Percentiles rank a stretch among this genome's conserved stretches.
These are phyloP conservation scores for Coniferiporia sulphurascens DNA, from an alignment of 1,284 basidiomycete species.

Conservation along the genomic window DNA sequence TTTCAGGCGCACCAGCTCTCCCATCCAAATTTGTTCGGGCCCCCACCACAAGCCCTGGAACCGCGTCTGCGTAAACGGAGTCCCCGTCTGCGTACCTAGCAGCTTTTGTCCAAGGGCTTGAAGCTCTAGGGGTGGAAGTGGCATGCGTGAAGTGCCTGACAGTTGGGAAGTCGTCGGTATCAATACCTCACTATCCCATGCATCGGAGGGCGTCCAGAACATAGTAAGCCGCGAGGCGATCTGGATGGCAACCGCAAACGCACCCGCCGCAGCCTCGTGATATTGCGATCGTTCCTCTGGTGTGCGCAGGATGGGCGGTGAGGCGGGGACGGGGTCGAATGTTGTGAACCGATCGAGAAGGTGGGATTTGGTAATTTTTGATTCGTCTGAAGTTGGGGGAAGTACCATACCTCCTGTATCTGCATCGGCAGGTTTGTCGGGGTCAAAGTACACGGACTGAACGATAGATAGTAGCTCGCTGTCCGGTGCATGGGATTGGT, in stretches of 20 bases:
- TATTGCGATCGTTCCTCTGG: not conserved
- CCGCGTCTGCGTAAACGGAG: slow-evolving; percentile 38
- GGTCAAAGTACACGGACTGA: slow-evolving; percentile 35
- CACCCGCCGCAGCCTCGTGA: slow-evolving; percentile 42
- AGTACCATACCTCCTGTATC: slow-evolving; percentile 36
- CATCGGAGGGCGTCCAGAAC: slow-evolving; percentile 67
- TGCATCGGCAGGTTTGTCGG: not conserved
- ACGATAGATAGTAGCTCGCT: slow-evolving; percentile 45
- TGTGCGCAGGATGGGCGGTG: not conserved
- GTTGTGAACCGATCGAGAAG: slow-evolving; percentile 26
- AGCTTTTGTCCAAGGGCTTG: slow-evolving; percentile 1
- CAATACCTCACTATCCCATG: slow-evolving; percentile 55
- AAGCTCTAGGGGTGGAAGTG: slow-evolving; percentile 17
- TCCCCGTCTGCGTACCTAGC: slow-evolving; percentile 17
- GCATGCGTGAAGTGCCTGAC: slow-evolving; percentile 24
- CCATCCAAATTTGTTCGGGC: slow-evolving; percentile 81
- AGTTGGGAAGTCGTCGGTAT: slow-evolving; percentile 7
- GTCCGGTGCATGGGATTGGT: slow-evolving; percentile 57
- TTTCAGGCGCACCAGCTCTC: slow-evolving; percentile 80
- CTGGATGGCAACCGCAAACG: slow-evolving; percentile 64
- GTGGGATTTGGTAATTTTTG: slow-evolving; percentile 12
- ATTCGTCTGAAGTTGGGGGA: slow-evolving; percentile 24
- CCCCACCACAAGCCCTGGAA: slow-evolving; percentile 88
- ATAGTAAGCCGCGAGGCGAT: slow-evolving; percentile 53
- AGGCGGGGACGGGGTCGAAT: slow-evolving; percentile 9